Evolutionary conservation across 345 rosid genomes (phyloP).

Genomic region (Sonneratia caseolaris): DNA sequence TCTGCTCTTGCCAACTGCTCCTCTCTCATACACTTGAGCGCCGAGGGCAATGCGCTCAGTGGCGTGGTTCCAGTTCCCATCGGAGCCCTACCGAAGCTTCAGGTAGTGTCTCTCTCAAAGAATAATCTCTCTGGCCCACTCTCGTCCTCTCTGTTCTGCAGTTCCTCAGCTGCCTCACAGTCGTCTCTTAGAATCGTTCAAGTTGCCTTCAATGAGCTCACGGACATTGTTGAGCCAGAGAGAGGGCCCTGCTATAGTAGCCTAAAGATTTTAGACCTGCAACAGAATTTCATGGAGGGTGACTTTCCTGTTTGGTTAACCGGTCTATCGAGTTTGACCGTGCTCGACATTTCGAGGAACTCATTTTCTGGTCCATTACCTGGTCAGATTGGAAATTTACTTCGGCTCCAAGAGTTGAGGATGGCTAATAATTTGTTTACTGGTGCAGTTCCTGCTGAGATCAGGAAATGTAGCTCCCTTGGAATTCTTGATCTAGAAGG

Average conservation of each 20-base stretch:
- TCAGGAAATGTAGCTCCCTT: conserved; percentile 55
- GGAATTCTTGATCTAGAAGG: conserved; percentile 59
- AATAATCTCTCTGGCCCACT: conserved; percentile 64
- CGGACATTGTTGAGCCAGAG: conserved; percentile 35
- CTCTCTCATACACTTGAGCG: conserved; percentile 71
- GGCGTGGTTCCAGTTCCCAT: conserved; percentile 70
- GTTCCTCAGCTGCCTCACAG: conserved; percentile 30
- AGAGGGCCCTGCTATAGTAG: conserved; percentile 34
- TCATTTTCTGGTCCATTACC: conserved; percentile 59
- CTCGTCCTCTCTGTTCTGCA: conserved; percentile 58
- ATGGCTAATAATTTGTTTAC: conserved; percentile 61
- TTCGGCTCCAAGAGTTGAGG: conserved; percentile 45
- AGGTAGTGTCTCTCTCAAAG: conserved; percentile 48
- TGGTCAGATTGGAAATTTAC: conserved; percentile 42
- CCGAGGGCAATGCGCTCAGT: conserved; percentile 49
- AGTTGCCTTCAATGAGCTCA: conserved; percentile 54
- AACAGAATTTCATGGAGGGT: conserved; percentile 41
- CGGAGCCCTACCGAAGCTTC: conserved; percentile 57
- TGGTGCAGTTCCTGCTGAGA: conserved; percentile 49
- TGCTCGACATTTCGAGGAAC: conserved; percentile 65
- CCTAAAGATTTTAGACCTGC: conserved; percentile 57
- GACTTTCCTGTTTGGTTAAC: conserved; percentile 65
- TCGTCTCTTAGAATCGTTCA: conserved; percentile 51
- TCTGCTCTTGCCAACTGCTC: conserved; percentile 74
- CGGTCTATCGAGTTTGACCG: conserved; percentile 23